Conservation (phyloP, 768 basidiomycete species). For the Suillus subalutaceus region DNA sequence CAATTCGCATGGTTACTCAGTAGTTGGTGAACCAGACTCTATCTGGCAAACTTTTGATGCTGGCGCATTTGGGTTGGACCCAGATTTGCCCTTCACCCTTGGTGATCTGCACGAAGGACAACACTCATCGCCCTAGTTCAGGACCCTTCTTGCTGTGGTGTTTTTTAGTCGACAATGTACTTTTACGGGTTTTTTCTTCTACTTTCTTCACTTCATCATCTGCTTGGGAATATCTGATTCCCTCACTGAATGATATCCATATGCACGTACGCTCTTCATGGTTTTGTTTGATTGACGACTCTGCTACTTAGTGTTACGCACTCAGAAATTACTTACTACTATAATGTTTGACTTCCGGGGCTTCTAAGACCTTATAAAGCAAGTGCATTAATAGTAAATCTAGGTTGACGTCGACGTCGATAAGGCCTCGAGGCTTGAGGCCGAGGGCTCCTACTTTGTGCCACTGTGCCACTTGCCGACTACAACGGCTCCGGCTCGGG, state of each 20-base stretch:
- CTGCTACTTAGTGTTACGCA: slow-evolving; percentile 19
- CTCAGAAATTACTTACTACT: slow-evolving; percentile 24
- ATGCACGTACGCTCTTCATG: slow-evolving; percentile 15
- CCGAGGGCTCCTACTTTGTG: neutral
- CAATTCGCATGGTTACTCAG: slow-evolving; percentile 46
- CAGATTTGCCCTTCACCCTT: slow-evolving; percentile 73
- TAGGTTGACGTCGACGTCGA: neutral
- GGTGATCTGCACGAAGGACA: slow-evolving; percentile 37
- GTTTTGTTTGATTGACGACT: slow-evolving; percentile 19
- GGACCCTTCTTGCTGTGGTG: neutral
- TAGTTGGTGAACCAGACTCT: slow-evolving; percentile 40
- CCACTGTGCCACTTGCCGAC: neutral
- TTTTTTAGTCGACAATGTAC: slow-evolving; percentile 15
- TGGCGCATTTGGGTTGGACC: slow-evolving; percentile 74
- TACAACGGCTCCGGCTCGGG: slow-evolving; percentile 3
- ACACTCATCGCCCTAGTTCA: slow-evolving; percentile 28
- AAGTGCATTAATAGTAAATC: neutral
- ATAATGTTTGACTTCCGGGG: slow-evolving; percentile 24
- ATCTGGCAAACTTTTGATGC: slow-evolving; percentile 69
- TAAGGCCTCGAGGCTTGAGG: neutral
- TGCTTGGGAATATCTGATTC: neutral
- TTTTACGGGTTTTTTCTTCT: slow-evolving; percentile 20
- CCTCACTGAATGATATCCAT: slow-evolving; percentile 32
- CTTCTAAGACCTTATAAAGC: neutral
- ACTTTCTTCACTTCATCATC: slow-evolving; percentile 4